These are phyloP conservation scores for Sutorius eximius DNA, from an alignment of 1,284 basidiomycete species.

Conservation along the genomic window DNA sequence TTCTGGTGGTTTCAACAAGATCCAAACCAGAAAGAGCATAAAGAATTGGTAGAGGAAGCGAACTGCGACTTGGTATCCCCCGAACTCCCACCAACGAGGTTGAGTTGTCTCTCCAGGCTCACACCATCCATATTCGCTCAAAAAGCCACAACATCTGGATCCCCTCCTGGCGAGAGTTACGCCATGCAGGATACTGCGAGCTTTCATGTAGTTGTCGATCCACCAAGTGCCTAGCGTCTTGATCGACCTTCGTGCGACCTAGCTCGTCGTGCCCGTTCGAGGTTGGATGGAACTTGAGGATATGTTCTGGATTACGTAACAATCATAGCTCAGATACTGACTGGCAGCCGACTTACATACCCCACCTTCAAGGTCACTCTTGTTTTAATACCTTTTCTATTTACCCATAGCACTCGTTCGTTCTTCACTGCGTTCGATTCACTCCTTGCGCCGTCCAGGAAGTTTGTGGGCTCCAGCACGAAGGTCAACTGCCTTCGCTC, in stretches of 20 bases:
- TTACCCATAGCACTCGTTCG: not conserved
- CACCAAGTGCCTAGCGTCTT: not conserved
- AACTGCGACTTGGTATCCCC: not conserved
- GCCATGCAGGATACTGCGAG: not conserved
- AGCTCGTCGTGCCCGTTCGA: not conserved
- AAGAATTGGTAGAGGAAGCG: not conserved
- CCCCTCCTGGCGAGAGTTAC: conserved; percentile 3
- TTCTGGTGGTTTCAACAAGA: conserved; percentile 32
- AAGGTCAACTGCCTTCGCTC: not conserved
- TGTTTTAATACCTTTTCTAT: not conserved
- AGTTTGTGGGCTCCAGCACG: not conserved
- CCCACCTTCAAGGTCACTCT: not conserved
- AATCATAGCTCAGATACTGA: not conserved
- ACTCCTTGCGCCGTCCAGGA: not conserved
- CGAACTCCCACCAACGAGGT: not conserved
- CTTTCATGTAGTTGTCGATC: not conserved
- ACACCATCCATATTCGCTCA: not conserved
- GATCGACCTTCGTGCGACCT: not conserved
- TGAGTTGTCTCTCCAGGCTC: not conserved
- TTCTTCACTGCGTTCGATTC: not conserved
- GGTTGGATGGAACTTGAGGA: not conserved
- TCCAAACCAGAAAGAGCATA: conserved; percentile 5
- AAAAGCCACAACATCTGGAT: not conserved
- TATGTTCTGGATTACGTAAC: not conserved
- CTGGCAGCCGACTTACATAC: not conserved